Base-by-base conservation (phyloP, 2,329 filamentous ascomycete genomes). In the Fusarium beomiforme region DNA sequence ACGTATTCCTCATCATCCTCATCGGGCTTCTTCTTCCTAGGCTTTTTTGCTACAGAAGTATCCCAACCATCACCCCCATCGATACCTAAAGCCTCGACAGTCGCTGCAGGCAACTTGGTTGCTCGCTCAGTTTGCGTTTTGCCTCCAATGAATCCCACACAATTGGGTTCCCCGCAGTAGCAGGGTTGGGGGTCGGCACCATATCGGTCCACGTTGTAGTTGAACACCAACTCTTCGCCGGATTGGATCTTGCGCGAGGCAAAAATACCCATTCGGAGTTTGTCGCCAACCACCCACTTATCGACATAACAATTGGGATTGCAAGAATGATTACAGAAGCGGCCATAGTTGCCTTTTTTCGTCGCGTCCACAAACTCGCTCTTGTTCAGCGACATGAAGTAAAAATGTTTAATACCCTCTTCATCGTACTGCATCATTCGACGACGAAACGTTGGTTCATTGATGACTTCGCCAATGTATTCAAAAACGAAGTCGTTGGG, bases 241-340 rank as follows among this genome's bases (percentile, higher is more conserved):
- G 93, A 91, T 78, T 91, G 90, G 79, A 99, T 92, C 77, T 89
- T 86, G 71, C 95, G 93, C 82, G 93, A 89, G 75, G 95, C 93
- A 84, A 99, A 99, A 75, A 99, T 98, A 76, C 96, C 96, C 96
- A 99, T 99, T 76, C 96, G 95, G 79, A 98, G 86, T 84, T 98
- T 98, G 77, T 97, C 93, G 21, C 94, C 95, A 36, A 99, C 94
- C 64, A 98, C 95, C 96, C 96, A 99, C 84, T 99, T 99, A 86
- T 99, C 96, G 71, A 99, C 95, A 81, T 97, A 98, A 83, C 95
- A 98, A 79, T 99, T 99, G 21, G 96, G 96, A 80, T 96, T 97
- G 87, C 96, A 99, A 12, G 96, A 98, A 81, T 99, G 96, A 78
- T 99, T 99, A 88, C 96, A 99, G 79, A 99, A 99, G 33, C 96